Evolutionary conservation across 176 grass and related monocot species (phyloP).

Genomic region (Tuctoria greenei): DNA sequence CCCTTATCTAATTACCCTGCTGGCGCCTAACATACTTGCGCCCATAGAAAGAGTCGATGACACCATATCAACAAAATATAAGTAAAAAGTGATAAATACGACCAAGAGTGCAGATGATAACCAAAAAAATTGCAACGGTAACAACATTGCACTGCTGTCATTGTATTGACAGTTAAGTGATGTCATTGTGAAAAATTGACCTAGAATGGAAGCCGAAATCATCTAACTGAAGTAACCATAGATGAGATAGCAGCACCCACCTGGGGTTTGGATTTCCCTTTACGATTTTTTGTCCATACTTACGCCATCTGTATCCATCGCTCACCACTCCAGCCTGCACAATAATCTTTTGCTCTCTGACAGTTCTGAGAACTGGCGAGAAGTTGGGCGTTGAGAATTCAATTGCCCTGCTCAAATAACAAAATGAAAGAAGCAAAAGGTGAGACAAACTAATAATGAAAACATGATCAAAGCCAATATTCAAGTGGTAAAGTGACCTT

Average conservation of each 20-base stretch:
- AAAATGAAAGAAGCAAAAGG: slow-evolving; percentile 31
- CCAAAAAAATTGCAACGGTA: not conserved
- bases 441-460: slow-evolving; percentile 30
- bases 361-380: slow-evolving; percentile 66
- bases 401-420: slow-evolving; percentile 50
- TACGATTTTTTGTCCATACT: slow-evolving; percentile 98
- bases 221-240: not conserved
- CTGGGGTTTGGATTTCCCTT: slow-evolving; percentile 98
- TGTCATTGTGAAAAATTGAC: not conserved
- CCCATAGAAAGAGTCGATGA: too few species aligned
- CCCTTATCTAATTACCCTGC: too few species aligned
- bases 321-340: slow-evolving; percentile 75
- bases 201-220: slow-evolving; percentile 5
- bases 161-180: slow-evolving; percentile 1
- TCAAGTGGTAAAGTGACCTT: slow-evolving; percentile 49
- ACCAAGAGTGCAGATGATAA: not conserved
- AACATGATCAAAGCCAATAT: slow-evolving; percentile 27
- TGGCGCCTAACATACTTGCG: too few species aligned
- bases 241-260: slow-evolving; percentile 42
- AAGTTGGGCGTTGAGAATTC: slow-evolving; percentile 43
- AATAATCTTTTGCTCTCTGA: slow-evolving; percentile 85
- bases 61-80: not conserved
- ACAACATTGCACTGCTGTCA: not conserved
- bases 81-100: not conserved
- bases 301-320: slow-evolving; percentile 98